Evolutionary conservation across 306 rosid species (phyloP), one percentile per base, ranked within the genome.

Genomic region (Leucaena leucocephala): DNA sequence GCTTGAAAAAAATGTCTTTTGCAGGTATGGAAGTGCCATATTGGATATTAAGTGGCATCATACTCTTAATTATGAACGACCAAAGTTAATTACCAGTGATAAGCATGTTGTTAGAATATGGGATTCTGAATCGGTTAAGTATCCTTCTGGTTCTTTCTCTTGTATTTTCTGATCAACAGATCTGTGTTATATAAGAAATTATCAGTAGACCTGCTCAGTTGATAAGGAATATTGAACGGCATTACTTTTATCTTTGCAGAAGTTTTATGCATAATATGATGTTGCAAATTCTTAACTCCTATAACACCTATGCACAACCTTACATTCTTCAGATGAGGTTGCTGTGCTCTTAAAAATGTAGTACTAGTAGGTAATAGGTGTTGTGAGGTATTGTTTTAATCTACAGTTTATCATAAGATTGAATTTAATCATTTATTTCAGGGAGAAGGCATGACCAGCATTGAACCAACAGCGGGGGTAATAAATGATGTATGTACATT

Each of bases 361-460:
- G 68, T 21, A 19, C 34, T 55, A 55, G 62, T 65, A 34, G 72
- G 36, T 66, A 65, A 45, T 65, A n/a, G 64, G 73, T 40, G 75
- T 48, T 58, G 57, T 70, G 16, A 61, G 67, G 57, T 57, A 48
- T 22, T 43, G 9, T 58, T 22, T 49, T 76, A 49, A 21, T 66
- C 50, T 57, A 38, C 36, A 38, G 35, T 45, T 64, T 59, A 44
- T 74, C 52, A n/a, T 77, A 52, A 66, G 75, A 68, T 68, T 42
- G 72, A 35, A 49, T 74, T 76, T 36, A 62, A 16, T 54, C n/a
- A 38, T 57, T 84, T 50, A 58, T 80, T 75, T 45, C 87, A 92
- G 98, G 98, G 98, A 59, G 91, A 92, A 86, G 94, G 94, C 70
- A 88, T 95, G 95, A 90, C 98, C 67, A 92, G 95, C 89, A 90